Evolutionary conservation across 192 early-diverging fungal species (phyloP).

Genomic region (Backusella westeae): DNA sequence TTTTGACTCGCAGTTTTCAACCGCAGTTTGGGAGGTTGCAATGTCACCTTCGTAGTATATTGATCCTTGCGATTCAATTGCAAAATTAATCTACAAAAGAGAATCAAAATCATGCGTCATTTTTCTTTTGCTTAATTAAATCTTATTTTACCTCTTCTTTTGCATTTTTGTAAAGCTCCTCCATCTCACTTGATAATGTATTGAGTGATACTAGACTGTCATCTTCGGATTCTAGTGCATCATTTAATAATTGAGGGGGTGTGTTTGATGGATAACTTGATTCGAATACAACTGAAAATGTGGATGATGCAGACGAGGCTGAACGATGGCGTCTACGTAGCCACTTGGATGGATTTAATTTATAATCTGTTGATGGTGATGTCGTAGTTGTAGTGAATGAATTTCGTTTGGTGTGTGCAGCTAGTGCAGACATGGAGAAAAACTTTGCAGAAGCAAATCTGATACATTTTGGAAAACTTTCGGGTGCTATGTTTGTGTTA

Average conservation of each 20-base stretch:
- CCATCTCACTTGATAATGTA: slow-evolving; percentile 2
- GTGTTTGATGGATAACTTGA: not conserved
- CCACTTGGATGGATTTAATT: slow-evolving; percentile 12
- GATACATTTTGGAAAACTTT: slow-evolving; percentile 11
- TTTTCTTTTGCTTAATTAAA: not conserved
- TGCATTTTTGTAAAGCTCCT: not conserved
- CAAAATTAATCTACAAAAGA: slow-evolving; percentile 12
- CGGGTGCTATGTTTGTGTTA: not conserved
- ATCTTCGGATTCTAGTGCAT: not conserved
- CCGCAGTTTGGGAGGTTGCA: not conserved
- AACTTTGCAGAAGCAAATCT: slow-evolving; percentile 6
- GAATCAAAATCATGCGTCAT: not conserved
- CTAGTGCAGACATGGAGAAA: not conserved
- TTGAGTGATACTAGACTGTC: not conserved
- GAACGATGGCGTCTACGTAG: slow-evolving; percentile 15
- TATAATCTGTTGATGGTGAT: not conserved
- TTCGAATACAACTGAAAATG: slow-evolving; percentile 7
- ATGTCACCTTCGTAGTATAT: slow-evolving; percentile 20
- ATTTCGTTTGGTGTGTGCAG: not conserved
- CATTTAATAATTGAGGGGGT: not conserved
- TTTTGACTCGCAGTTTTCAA: slow-evolving; percentile 5
- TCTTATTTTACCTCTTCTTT: slow-evolving; percentile 15
- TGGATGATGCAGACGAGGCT: slow-evolving; percentile 12
- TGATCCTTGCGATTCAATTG: slow-evolving; percentile 19
- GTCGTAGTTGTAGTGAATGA: not conserved